Evolutionary conservation across 805 yeast genomes (phyloP).

Genomic region (Kurtzmaniella fragi): DNA sequence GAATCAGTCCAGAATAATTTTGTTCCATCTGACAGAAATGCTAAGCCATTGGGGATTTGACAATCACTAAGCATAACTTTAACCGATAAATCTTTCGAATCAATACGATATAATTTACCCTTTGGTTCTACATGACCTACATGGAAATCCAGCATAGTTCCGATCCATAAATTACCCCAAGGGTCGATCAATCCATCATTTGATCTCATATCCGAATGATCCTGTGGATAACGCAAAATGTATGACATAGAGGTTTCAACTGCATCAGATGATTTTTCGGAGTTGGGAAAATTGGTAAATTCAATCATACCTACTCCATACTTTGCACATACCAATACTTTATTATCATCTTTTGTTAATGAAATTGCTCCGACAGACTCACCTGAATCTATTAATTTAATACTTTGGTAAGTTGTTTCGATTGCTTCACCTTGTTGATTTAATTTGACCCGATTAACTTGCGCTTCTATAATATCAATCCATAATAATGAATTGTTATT

Average conservation of each 20-base stretch:
- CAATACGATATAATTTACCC: slow-evolving; percentile 45
- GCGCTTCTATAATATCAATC: slow-evolving; percentile 38
- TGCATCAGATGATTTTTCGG: too few species aligned
- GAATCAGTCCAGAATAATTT: slow-evolving; percentile 40
- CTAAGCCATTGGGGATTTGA: slow-evolving; percentile 64
- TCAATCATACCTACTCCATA: slow-evolving; percentile 58
- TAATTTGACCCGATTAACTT: slow-evolving; percentile 30
- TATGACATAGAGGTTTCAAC: slow-evolving; percentile 20
- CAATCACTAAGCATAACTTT: slow-evolving; percentile 30
- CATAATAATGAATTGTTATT: slow-evolving; percentile 48
- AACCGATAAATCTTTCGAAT: slow-evolving; percentile 25
- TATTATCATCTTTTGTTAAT: slow-evolving; percentile 49
- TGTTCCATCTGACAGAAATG: slow-evolving; percentile 25
- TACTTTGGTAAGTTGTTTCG: slow-evolving; percentile 28
- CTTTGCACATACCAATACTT: slow-evolving; percentile 58
- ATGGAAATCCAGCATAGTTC: slow-evolving; percentile 66
- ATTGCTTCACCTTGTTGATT: slow-evolving; percentile 8
- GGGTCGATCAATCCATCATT: slow-evolving; percentile 84
- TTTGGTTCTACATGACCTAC: slow-evolving; percentile 27
- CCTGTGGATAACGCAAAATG: slow-evolving; percentile 35
- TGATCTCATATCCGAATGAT: slow-evolving; percentile 37
- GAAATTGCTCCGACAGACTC: slow-evolving; percentile 69
- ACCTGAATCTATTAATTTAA: slow-evolving; percentile 30
- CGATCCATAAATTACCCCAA: slow-evolving; percentile 72
- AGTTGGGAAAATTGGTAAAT: slow-evolving; percentile 18